Base-by-base conservation (phyloP, 2,329 filamentous ascomycete genomes). In the Neonectria faginata region DNA sequence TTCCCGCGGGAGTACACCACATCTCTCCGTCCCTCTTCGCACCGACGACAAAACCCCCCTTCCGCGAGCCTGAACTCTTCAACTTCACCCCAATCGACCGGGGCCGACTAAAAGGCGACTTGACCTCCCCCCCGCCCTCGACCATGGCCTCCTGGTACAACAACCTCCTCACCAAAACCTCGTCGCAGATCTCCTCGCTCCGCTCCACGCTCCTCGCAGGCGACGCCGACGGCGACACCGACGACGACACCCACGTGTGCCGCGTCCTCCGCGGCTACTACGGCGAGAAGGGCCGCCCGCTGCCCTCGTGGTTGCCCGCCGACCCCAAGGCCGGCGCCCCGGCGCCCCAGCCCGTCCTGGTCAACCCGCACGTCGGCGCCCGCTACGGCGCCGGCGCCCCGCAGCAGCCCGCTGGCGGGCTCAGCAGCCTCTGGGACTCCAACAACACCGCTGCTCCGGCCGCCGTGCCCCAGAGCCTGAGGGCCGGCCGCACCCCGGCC, bases 231-330 rank as follows among this genome's bases (percentile, higher is more conserved):
- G 90, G 90, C 79, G 89, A 92, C 76, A 91, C 89, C 67, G 87
- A 97, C 80, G 94, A 98, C 82, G 93, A 97, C 82, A 97, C 94
- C 3, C 94, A 98, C 82, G 92, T 98, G 75, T 97, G 93, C 80
- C 92, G 96, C 74, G 94, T 97, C 39, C 88, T 99, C 27, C 92
- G 96, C 74, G 91, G 89, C 73, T 97, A 98, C 85, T 98, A 99
- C 84, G 88, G 85, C 56, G 94, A 98, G 79, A 96, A 97, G 76
- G 92, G 91, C 71, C 89, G 90, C 22, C 85, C 89, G 2, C 92
- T 94, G 67, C 96, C 96, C 1, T 81, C 84, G 71, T 98, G 96
- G 95, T 89, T 98, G 8, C 93, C 94, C 8, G 90, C 92, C 6
- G 93, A 97, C 78, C 94, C 93, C n/a, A 95, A 93, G 79, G 78